Base-by-base conservation (phyloP, 2,329 filamentous ascomycete species). In the Aspergillus japonicus region DNA sequence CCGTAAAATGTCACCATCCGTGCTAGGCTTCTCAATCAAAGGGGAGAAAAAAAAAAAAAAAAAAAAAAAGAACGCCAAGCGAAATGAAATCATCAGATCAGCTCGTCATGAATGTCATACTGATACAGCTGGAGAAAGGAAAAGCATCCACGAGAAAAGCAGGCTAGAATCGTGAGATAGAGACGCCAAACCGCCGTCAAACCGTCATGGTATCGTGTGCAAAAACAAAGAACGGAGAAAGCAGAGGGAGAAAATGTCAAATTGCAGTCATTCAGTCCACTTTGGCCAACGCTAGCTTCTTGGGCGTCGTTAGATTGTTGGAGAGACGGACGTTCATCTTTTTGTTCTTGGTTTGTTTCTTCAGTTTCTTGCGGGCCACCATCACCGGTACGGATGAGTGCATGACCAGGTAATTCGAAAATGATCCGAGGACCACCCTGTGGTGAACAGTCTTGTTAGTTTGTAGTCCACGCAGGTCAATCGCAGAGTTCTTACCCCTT, bases 341-440 rank as follows among this genome's bases (percentile, higher is more conserved):
- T 76, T 89, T 90, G 74, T 89, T 90, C 73, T 94, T 93, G 73
- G 86, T 88, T 78, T 96, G 90, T 76, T 96, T 96, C 52, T 90
- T 84, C 48, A 97, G 82, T 59, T 91, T 89, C 81, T 96, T 97
- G 60, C 95, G 84, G 7, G 95, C 95, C 39, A 98, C 95, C 95
- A 99, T 99, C 61, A 99, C 95, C 0, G 95, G 95, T 16, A 96
- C 92, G 2, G 91, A 96, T 64, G 92, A 96, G 79, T 98, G 98
- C 42, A 92, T 96, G 33, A 99, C 93, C 7, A 99, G 83, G 71
- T 99, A 99, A 73, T 98, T 98, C 62, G 91, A 96, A 77, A 99
- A 98, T 0, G 93, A 97, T 26, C 95, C 95, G 31, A 99, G 84
- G 62, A 99, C 88, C 23, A 97, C 94, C 72, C 93, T 96, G 68